Percentiles rank a stretch among this genome's conserved stretches.
Evolutionary conservation across 2,329 filamentous ascomycete species (phyloP).

Genomic region (Aspergillus novoparasiticus): DNA sequence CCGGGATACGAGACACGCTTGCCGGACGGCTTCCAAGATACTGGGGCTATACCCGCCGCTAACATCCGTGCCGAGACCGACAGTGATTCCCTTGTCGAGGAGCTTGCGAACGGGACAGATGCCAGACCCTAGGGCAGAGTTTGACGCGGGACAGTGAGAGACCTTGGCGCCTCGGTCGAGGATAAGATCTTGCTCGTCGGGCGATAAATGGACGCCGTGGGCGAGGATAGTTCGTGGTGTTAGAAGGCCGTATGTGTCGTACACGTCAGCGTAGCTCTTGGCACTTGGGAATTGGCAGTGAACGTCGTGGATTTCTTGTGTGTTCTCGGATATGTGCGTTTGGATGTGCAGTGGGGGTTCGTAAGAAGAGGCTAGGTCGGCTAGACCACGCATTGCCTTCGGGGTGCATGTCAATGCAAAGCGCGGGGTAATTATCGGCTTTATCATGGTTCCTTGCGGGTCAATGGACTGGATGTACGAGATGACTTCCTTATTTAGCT

Average conservation of each 20-base stretch:
- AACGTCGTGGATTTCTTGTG: constrained; percentile 71
- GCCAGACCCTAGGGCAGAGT: constrained; percentile 79
- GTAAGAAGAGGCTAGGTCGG: constrained; percentile 63
- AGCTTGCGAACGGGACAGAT: constrained; percentile 74
- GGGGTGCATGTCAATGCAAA: constrained; percentile 60
- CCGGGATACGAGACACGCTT: constrained; percentile 77
- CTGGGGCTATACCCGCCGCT: constrained; percentile 82
- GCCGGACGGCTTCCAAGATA: constrained; percentile 79
- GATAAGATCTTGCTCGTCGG: constrained; percentile 68
- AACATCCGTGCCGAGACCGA: constrained; percentile 90
- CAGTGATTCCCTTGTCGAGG: constrained; percentile 71
- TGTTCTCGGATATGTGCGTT: constrained; percentile 89
- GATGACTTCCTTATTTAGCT: constrained; percentile 62
- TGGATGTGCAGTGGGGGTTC: constrained; percentile 67
- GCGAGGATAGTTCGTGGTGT: constrained; percentile 76
- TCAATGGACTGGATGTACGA: constrained; percentile 70
- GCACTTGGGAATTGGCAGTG: constrained; percentile 65
- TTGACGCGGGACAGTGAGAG: constrained; percentile 84
- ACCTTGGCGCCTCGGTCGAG: constrained; percentile 65
- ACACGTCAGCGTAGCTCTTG: constrained; percentile 73
- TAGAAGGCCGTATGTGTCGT: constrained; percentile 72
- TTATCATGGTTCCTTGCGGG: constrained; percentile 62
- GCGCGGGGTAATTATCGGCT: constrained; percentile 75
- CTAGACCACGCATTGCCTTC: constrained; percentile 63
- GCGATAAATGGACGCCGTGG: constrained; percentile 76